These are phyloP conservation scores for Cordyceps sp. DNA, from an alignment of 2,329 filamentous ascomycete species.

Conservation along the genomic window DNA sequence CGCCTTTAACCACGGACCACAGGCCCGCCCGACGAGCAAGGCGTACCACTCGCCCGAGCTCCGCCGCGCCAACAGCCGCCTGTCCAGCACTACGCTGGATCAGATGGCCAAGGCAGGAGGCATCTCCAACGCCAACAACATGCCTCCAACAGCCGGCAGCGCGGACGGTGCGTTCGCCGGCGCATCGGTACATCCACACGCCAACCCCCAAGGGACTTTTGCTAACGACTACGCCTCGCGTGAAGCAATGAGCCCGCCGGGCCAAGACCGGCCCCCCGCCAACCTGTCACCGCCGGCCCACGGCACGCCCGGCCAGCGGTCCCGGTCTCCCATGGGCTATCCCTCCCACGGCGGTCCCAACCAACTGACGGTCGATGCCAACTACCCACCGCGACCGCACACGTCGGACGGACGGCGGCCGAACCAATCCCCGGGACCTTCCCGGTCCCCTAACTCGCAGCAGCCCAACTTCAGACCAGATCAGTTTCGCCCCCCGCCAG, in stretches of 20 bases:
- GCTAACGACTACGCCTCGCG: conserved; percentile 37
- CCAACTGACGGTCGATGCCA: conserved; percentile 14
- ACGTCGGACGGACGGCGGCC: conserved; percentile 16
- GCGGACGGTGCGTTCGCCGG: conserved; percentile 18
- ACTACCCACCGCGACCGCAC: conserved; percentile 11
- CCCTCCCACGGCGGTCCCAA: conserved; percentile 13
- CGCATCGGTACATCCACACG: conserved; percentile 33
- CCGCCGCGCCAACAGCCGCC: conserved; percentile 64
- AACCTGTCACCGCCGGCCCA: conserved; percentile 24
- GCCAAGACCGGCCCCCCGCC: conserved; percentile 16
- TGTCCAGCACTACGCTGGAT: conserved; percentile 66
- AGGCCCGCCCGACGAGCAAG: conserved; percentile 47
- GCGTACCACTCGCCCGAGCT: conserved; percentile 64
- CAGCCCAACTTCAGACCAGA: conserved; percentile 12
- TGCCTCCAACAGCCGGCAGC: conserved; percentile 12
- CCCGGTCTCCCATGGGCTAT: conserved; percentile 23
- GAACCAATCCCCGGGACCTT: conserved; percentile 11
- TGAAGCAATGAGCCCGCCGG: conserved; percentile 30
- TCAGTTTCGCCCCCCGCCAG: conserved; percentile 3
- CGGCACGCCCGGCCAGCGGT: conserved; percentile 21
- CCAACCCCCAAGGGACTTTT: conserved; percentile 31
- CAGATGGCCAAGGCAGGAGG: conserved; percentile 61
- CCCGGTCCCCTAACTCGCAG: conserved; percentile 12
- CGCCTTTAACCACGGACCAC: conserved; percentile 59
- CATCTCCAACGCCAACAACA: conserved; percentile 23